These are phyloP conservation scores for Sclerotinia subarctica DNA, from an alignment of 2,329 filamentous ascomycete genomes.

Conservation along the genomic window DNA sequence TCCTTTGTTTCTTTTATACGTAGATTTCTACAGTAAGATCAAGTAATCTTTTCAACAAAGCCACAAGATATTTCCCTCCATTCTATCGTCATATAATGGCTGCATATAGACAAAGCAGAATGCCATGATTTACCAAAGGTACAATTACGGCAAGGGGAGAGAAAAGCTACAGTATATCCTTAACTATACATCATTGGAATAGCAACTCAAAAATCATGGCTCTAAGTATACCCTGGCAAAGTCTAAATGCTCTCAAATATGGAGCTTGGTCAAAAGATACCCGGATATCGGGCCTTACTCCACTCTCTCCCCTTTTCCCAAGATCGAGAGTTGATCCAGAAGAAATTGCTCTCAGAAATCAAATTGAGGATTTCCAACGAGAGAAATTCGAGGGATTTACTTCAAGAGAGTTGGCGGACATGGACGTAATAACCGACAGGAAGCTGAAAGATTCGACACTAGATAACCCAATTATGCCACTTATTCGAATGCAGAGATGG, in stretches of 20 bases:
- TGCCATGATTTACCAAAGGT: no score
- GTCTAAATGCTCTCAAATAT: conserved; percentile 7
- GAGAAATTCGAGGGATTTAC: conserved; percentile 22
- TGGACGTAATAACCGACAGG: conserved; percentile 27
- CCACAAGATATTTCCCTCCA: not conserved
- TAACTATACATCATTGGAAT: not conserved
- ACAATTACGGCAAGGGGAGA: not conserved
- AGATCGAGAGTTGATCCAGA: not conserved
- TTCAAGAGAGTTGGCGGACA: conserved; percentile 22
- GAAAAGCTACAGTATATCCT: not conserved
- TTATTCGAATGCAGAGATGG: conserved; percentile 22
- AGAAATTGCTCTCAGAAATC: not conserved
- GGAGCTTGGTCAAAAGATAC: not conserved
- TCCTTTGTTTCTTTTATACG: not conserved
- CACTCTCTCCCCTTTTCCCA: conserved; percentile 2
- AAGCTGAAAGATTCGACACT: conserved; percentile 18
- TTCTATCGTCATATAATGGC: not conserved
- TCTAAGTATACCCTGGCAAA: not conserved
- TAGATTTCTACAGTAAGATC: not conserved
- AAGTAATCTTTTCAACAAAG: not conserved
- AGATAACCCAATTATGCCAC: conserved; percentile 22
- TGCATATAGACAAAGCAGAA: not conserved
- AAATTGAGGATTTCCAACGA: conserved; percentile 19
- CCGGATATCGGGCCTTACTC: conserved; percentile 6
- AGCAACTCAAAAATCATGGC: not conserved